A percentile compares a stretch with the other conserved stretches of the same genome.
phyloP scores from a whole-genome alignment of 2,329 filamentous ascomycete genomes.

The Arthrinium puccinioides region DNA sequence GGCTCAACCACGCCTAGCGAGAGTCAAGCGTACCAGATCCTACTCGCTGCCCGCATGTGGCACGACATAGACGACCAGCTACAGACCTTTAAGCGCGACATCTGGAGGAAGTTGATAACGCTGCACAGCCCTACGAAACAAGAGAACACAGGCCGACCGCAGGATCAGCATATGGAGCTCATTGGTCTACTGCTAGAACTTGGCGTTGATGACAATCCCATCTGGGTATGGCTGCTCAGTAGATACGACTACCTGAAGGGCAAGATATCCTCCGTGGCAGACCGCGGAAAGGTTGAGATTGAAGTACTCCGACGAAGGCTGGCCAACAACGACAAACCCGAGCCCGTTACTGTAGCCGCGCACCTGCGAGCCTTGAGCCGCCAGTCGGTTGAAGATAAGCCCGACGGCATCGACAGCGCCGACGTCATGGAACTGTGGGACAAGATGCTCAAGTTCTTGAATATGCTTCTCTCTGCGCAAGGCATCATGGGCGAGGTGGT shows the following conservation, averaged over 20 bases:
- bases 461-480: conserved; percentile 64
- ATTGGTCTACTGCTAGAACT: conserved; percentile 86
- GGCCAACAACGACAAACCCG: conserved; percentile 65
- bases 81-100: conserved; percentile 76
- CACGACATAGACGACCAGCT: conserved; percentile 85
- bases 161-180: conserved; percentile 84
- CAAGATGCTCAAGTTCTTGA: conserved; percentile 69
- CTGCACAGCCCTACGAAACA: conserved; percentile 49
- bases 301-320: conserved; percentile 82
- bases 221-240: conserved; percentile 91
- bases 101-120: conserved; percentile 75
- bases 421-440: conserved; percentile 91
- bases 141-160: conserved; percentile 45
- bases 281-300: conserved; percentile 85
- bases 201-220: conserved; percentile 90
- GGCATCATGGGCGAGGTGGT: conserved; percentile 84
- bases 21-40: conserved; percentile 73
- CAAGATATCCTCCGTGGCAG: conserved; percentile 72
- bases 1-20: conserved; percentile 59
- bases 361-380: conserved; percentile 70
- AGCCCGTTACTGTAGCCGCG: conserved; percentile 59
- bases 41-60: conserved; percentile 92
- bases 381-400: conserved; percentile 54
- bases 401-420: conserved; percentile 63
- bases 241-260: conserved; percentile 83